Evolutionary conservation across 345 rosid genomes (phyloP).

Genomic region (Theobroma cacao): DNA sequence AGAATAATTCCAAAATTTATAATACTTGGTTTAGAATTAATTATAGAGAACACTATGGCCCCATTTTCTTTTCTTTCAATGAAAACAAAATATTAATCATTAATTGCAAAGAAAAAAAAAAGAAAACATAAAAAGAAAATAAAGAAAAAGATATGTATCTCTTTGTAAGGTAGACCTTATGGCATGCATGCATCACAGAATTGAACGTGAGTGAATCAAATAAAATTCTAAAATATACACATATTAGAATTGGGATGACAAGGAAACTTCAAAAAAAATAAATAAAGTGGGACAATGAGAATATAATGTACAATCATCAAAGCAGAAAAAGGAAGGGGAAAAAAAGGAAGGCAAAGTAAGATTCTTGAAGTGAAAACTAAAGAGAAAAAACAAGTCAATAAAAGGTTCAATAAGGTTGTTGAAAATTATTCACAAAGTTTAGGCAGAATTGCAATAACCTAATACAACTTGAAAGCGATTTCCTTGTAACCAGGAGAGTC

Average conservation of each 20-base stretch:
- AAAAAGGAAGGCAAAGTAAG: not conserved
- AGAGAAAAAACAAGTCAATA: not conserved
- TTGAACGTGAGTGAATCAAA: not conserved
- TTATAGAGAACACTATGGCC: constrained; percentile 7
- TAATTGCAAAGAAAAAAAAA: not conserved
- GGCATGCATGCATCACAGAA: not conserved
- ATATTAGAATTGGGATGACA: not conserved
- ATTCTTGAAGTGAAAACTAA: not conserved
- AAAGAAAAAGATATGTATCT: not conserved
- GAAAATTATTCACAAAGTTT: not conserved
- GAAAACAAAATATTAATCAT: not conserved
- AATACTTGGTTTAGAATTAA: not conserved
- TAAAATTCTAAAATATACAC: not conserved
- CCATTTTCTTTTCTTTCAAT: not conserved
- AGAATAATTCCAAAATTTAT: not conserved
- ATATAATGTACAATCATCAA: constrained; percentile 2
- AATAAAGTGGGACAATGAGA: constrained; percentile 3
- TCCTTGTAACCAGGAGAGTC: not conserved
- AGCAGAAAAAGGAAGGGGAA: not conserved
- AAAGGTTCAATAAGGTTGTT: not conserved
- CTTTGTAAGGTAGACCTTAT: not conserved
- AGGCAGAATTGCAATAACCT: not conserved
- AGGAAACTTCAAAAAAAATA: not conserved
- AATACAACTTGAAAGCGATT: not conserved
- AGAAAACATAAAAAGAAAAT: not conserved